Conservation (phyloP, 192 early-diverging fungal species). For the Coemansia sp. region DNA sequence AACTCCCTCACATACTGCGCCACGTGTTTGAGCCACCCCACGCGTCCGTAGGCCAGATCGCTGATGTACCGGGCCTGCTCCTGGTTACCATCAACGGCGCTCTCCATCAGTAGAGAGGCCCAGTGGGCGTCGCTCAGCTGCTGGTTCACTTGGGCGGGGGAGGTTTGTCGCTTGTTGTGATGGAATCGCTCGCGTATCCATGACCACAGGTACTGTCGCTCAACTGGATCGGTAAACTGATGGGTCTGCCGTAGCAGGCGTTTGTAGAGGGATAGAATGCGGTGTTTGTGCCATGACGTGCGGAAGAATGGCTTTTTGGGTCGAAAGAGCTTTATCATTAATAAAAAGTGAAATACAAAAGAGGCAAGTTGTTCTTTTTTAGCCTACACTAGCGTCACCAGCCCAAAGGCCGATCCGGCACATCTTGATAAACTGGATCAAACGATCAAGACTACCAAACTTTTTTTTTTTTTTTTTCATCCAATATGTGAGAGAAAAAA, state of each 20-base stretch:
- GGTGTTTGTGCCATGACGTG: slow-evolving; percentile 11
- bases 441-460: neutral
- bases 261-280: slow-evolving; percentile 22
- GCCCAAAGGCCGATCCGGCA: neutral
- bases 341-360: neutral
- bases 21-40: slow-evolving; percentile 36
- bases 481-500: too few species aligned
- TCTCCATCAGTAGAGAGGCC: slow-evolving; percentile 13
- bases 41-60: slow-evolving; percentile 50
- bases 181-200: slow-evolving; percentile 55
- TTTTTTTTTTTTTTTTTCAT: neutral
- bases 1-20: slow-evolving; percentile 23
- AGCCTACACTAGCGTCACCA: neutral
- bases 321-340: slow-evolving; percentile 24
- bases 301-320: slow-evolving; percentile 41
- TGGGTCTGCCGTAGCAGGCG: slow-evolving; percentile 23
- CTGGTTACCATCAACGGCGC: slow-evolving; percentile 11
- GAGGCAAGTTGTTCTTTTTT: too few species aligned
- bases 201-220: slow-evolving; percentile 41
- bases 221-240: slow-evolving; percentile 35
- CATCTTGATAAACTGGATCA: neutral
- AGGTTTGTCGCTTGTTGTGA: slow-evolving; percentile 36
- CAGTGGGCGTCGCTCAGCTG: slow-evolving; percentile 33
- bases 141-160: slow-evolving; percentile 15
- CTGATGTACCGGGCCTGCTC: slow-evolving; percentile 21